These are phyloP conservation scores for Hypoxylon rickii DNA, from an alignment of 495 filamentous ascomycete genomes.

Conservation along the genomic window DNA sequence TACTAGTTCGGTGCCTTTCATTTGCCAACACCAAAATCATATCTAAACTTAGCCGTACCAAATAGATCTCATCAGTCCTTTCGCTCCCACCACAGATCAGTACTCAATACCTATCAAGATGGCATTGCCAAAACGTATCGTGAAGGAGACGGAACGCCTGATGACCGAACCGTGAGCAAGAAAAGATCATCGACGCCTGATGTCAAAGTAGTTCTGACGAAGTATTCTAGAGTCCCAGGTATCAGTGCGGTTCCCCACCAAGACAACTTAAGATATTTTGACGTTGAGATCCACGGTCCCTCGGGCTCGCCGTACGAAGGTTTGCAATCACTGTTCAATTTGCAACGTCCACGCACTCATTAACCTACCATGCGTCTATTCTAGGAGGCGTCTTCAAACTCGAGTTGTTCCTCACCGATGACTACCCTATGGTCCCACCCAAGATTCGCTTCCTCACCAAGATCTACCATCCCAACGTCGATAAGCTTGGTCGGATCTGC, in stretches of 20 bases:
- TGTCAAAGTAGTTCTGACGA: slow-evolving; percentile 14
- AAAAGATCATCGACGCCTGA: not conserved
- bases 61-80: not conserved
- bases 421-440: slow-evolving; percentile 98
- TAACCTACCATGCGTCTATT: slow-evolving; percentile 8
- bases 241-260: slow-evolving; percentile 98
- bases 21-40: not conserved
- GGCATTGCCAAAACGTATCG: slow-evolving; percentile 91
- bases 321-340: slow-evolving; percentile 34
- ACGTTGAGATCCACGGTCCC: slow-evolving; percentile 95
- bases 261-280: slow-evolving; percentile 97
- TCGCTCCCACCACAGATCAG: not conserved
- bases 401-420: slow-evolving; percentile 97
- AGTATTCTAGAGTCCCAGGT: slow-evolving; percentile 74
- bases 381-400: slow-evolving; percentile 94
- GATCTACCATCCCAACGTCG: slow-evolving; percentile 99
- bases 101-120: slow-evolving; percentile 42
- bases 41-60: not conserved
- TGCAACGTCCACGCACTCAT: not conserved
- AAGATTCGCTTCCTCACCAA: slow-evolving; percentile 98
- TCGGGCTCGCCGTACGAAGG: slow-evolving; percentile 93
- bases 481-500: slow-evolving; percentile 95
- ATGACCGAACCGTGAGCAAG: slow-evolving; percentile 88
- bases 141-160: slow-evolving; percentile 97
- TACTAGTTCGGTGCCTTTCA: too few relatives aligned